phyloP scores from a whole-genome alignment of 805 yeast species.

The Ogataea ramenticola region DNA sequence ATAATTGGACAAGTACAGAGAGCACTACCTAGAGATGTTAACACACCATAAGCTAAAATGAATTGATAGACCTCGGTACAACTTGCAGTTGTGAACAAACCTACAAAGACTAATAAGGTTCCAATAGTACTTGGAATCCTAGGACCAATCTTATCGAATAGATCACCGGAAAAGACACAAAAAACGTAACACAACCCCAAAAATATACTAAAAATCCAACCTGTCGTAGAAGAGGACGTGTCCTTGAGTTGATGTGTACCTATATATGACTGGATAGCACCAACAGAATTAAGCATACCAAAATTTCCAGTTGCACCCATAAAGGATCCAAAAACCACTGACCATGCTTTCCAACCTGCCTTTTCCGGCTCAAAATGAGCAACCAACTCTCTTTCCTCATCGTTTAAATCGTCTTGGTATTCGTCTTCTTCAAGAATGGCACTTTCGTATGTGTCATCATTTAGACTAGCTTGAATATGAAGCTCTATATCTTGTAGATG shows the following conservation, averaged over 20 bases:
- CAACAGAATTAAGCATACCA: constrained; percentile 55
- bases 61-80: constrained; percentile 36
- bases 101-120: constrained; percentile 24
- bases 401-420: neutral
- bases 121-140: constrained; percentile 29
- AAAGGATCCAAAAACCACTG: constrained; percentile 43
- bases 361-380: constrained; percentile 21
- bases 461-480: neutral
- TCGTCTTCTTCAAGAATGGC: neutral
- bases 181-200: constrained; percentile 36
- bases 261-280: constrained; percentile 55
- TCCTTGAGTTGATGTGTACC: constrained; percentile 40
- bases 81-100: constrained; percentile 32
- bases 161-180: constrained; percentile 32
- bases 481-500: no score
- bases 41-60: constrained; percentile 37
- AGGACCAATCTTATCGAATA: constrained; percentile 36
- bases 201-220: constrained; percentile 60
- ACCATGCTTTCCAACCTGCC: constrained; percentile 40
- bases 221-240: constrained; percentile 38
- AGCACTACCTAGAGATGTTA: constrained; percentile 35
- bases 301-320: constrained; percentile 46
- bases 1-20: constrained; percentile 46
- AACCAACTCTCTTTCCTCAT: neutral
- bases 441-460: neutral